Evolutionary conservation across 2,329 filamentous ascomycete genomes (phyloP), one percentile per base, ranked within the genome.

Genomic region (Ceratocystis harringtonii): DNA sequence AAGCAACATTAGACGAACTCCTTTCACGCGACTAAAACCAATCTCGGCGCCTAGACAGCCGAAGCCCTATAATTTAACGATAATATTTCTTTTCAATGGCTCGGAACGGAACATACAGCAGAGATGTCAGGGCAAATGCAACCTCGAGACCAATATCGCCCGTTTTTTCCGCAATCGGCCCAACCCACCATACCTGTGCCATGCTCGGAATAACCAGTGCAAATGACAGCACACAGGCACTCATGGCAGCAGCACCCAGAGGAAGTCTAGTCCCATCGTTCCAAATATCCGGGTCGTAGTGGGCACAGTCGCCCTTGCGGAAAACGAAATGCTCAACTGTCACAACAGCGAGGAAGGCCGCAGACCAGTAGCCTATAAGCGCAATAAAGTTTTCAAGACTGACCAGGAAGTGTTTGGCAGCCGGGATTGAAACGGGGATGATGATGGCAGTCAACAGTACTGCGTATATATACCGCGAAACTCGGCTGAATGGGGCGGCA

Each of bases 121-220:
- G 10, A 1, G 72, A 76, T 12, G 78, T 80, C 65, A 82, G 71
- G 32, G 77, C 76, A 70, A 86, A 80, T 0, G 84, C 84, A 71
- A 84, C 74, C 75, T 87, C 84, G 66, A 87, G 86, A 0, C 84
- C 85, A 71, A 87, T 81, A 68, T 87, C 84, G 0, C 84, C 84
- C 10, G 83, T 84, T 44, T 70, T 78, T 72, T 78, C 73, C 0
- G 83, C 84, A 69, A 86, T 81, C 0, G 83, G 83, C 0, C 84
- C 84, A 7, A 77, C 80, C 70, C 79, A 86, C 83, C 83, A 86
- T 3, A 78, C 79, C 72, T 84, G 81, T 8, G 76, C 77, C 79
- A 86, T 85, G 41, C 79, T 81, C 0, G 84, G 83, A 5, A 86
- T 75, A 1, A 85, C 78, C 7, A 85, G 71, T 1, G 72, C 79